These are phyloP conservation scores for Tolypocladium pustulatum DNA, from an alignment of 2,329 filamentous ascomycete species.

Conservation along the genomic window DNA sequence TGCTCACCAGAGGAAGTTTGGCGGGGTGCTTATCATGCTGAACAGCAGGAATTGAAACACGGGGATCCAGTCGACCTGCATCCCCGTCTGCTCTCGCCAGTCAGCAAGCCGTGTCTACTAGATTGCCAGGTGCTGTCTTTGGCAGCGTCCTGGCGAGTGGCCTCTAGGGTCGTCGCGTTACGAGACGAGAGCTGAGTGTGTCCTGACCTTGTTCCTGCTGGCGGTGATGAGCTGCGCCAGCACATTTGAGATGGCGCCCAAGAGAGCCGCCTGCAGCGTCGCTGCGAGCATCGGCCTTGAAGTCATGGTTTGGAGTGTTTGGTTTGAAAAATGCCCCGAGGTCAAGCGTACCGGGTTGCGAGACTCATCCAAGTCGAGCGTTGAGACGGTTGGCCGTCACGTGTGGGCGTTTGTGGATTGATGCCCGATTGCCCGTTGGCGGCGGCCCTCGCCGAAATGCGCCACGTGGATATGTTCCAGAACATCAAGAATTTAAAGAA, in stretches of 20 bases:
- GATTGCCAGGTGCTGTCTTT: background rate
- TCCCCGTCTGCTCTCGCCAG: background rate
- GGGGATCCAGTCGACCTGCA: slow-evolving; percentile 50
- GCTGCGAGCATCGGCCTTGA: slow-evolving; percentile 43
- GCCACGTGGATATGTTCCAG: background rate
- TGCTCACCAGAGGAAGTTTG: slow-evolving; percentile 72
- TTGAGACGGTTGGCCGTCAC: background rate
- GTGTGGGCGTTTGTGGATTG: background rate
- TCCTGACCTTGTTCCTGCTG: slow-evolving; percentile 47
- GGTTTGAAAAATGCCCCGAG: background rate
- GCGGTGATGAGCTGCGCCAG: slow-evolving; percentile 61
- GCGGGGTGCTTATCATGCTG: slow-evolving; percentile 62
- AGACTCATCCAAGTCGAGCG: background rate
- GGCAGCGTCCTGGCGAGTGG: background rate
- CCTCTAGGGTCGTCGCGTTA: background rate
- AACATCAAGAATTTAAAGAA: background rate
- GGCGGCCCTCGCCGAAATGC: background rate
- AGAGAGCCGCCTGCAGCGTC: slow-evolving; percentile 53
- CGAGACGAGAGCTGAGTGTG: slow-evolving; percentile 6
- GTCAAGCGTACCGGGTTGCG: background rate
- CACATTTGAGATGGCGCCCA: slow-evolving; percentile 60
- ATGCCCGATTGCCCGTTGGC: background rate
- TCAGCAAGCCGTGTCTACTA: background rate
- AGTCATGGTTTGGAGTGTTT: slow-evolving; percentile 9
- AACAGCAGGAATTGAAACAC: slow-evolving; percentile 71